Evolutionary conservation across 148 eudicot species (phyloP).

Genomic region (Rhododendron simsii): DNA sequence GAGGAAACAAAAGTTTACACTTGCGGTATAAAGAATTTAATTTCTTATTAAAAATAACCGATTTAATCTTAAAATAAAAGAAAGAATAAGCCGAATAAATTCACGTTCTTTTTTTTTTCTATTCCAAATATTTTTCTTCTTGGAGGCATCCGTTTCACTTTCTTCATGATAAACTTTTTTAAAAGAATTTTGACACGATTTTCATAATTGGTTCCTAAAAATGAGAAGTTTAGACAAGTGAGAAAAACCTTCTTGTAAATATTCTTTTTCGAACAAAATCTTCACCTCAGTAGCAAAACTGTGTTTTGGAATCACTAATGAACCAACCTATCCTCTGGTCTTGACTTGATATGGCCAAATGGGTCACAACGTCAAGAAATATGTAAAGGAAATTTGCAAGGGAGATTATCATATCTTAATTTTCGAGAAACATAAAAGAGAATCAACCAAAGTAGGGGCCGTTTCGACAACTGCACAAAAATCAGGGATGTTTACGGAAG

Average conservation of each 20-base stretch:
- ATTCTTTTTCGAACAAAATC: no score
- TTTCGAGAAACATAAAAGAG: neutral
- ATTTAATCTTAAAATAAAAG: no score
- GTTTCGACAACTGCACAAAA: neutral
- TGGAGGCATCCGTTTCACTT: no score
- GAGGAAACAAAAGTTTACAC: no score
- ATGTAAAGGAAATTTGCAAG: neutral
- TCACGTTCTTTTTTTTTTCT: no score
- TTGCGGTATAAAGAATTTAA: no score
- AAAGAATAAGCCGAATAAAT: no score
- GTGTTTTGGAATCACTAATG: no score
- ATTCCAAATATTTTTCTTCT: no score
- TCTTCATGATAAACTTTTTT: neutral
- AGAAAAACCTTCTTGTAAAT: neutral
- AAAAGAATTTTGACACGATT: neutral
- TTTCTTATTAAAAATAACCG: no score
- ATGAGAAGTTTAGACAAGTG: neutral
- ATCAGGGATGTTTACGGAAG: neutral
- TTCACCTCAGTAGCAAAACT: neutral
- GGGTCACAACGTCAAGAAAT: neutral
- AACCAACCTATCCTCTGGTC: neutral
- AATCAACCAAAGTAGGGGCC: neutral
- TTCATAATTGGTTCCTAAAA: neutral
- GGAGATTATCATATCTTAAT: neutral
- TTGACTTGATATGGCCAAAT: neutral